A percentile compares a stretch with the other conserved stretches of the same genome.
These are phyloP conservation scores for Aquilaria sinensis DNA, from an alignment of 345 rosid genomes.

Conservation along the genomic window DNA sequence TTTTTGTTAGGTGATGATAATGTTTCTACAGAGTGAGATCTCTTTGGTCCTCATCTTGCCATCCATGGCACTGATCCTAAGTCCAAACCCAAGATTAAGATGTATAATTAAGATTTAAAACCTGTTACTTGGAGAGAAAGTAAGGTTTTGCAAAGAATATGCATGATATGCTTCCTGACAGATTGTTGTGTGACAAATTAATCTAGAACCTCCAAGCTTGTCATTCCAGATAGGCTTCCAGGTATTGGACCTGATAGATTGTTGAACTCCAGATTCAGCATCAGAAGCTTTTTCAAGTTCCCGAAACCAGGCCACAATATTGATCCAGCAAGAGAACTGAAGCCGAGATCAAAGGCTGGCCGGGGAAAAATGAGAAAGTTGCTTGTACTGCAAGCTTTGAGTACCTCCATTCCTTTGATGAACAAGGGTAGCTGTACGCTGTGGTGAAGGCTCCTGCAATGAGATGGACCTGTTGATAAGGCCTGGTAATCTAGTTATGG, in stretches of 20 bases:
- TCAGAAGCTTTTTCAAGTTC: constrained; percentile 13
- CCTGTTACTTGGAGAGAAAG: constrained; percentile 7
- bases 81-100: too few relatives aligned
- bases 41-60: too few relatives aligned
- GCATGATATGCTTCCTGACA: constrained; percentile 11
- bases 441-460: background rate
- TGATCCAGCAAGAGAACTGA: constrained; percentile 17
- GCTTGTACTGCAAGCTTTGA: constrained; percentile 12
- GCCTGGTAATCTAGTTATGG: constrained; percentile 15
- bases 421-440: constrained; percentile 1
- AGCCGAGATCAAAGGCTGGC: constrained; percentile 22
- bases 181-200: constrained; percentile 9
- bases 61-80: too few relatives aligned
- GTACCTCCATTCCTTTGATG: background rate
- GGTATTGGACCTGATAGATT: constrained; percentile 10
- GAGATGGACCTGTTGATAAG: constrained; percentile 3
- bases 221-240: constrained; percentile 6
- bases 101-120: too few relatives aligned
- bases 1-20: too few relatives aligned
- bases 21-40: too few relatives aligned
- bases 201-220: constrained; percentile 9
- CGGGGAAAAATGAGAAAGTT: constrained; percentile 12
- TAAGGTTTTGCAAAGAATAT: constrained; percentile 11
- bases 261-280: constrained; percentile 7
- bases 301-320: constrained; percentile 14